A percentile compares a stretch with the other conserved stretches of the same genome.
phyloP scores from a whole-genome alignment of 768 basidiomycete genomes.

The Agaricus sinodeliciosus region DNA sequence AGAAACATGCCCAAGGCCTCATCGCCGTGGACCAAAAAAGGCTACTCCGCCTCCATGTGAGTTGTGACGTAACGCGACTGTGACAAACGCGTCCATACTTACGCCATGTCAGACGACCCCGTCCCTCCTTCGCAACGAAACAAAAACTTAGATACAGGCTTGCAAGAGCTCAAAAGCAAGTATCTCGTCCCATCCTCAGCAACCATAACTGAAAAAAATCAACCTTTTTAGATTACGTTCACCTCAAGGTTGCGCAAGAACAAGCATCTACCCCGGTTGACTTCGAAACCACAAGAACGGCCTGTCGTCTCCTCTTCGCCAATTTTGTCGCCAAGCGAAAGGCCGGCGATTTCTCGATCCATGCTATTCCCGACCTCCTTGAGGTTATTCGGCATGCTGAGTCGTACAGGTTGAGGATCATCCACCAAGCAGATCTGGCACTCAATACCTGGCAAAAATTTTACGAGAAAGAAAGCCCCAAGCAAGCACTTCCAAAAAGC shows the following conservation, averaged over 20 bases:
- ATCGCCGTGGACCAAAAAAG: conserved; percentile 1
- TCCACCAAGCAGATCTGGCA: conserved; percentile 6
- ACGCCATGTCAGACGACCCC: conserved; percentile 1
- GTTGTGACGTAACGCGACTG: conserved; percentile 13
- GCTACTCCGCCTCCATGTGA: background rate
- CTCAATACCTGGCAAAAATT: conserved; percentile 1
- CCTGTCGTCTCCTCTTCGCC: conserved; percentile 2
- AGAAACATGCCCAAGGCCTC: background rate
- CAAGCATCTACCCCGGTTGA: background rate
- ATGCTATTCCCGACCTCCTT: conserved; percentile 12
- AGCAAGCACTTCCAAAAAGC: background rate
- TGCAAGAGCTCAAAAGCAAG: background rate
- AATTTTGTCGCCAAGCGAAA: conserved; percentile 2
- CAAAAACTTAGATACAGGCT: background rate
- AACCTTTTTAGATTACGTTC: conserved; percentile 1
- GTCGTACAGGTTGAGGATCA: conserved; percentile 10
- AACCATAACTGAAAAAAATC: background rate
- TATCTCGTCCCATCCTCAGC: background rate
- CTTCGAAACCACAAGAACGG: background rate
- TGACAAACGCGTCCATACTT: conserved; percentile 3
- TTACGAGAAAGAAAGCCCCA: background rate
- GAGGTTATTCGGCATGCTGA: conserved; percentile 11
- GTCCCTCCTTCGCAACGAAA: background rate
- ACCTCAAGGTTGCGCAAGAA: background rate
- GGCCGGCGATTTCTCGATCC: background rate